phyloP scores from a whole-genome alignment of 495 filamentous ascomycete species.

The Arthonia radiata region DNA sequence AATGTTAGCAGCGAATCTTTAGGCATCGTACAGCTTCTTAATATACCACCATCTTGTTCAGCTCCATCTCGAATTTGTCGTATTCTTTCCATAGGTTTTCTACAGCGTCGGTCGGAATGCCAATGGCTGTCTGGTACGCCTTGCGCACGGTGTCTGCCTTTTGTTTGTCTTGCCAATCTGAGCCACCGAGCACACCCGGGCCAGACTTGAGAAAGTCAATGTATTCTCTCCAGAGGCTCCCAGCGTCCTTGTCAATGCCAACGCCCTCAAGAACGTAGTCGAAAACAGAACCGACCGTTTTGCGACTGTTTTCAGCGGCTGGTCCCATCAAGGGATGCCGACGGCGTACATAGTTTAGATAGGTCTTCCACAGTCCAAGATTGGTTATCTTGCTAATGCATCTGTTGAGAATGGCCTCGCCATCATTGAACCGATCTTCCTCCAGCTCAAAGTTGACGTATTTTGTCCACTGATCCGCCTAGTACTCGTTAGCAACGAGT shows the following conservation, averaged over 20 bases:
- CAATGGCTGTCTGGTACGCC: slow-evolving; percentile 71
- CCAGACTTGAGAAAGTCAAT: slow-evolving; percentile 69
- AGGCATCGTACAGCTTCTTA: not conserved
- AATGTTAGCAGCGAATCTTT: slow-evolving; percentile 16
- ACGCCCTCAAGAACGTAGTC: slow-evolving; percentile 76
- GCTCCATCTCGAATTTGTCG: slow-evolving; percentile 72
- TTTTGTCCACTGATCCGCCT: slow-evolving; percentile 77
- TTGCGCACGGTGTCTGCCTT: slow-evolving; percentile 88
- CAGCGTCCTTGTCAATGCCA: slow-evolving; percentile 79
- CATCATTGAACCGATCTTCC: slow-evolving; percentile 44
- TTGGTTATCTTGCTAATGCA: slow-evolving; percentile 49
- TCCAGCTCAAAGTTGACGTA: slow-evolving; percentile 75
- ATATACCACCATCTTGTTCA: slow-evolving; percentile 68
- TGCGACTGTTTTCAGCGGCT: slow-evolving; percentile 43
- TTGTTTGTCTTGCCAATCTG: slow-evolving; percentile 82
- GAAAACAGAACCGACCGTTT: slow-evolving; percentile 57
- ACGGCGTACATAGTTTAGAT: slow-evolving; percentile 83
- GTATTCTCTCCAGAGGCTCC: slow-evolving; percentile 78
- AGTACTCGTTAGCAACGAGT: slow-evolving; percentile 3
- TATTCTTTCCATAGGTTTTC: slow-evolving; percentile 90
- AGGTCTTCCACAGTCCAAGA: slow-evolving; percentile 74
- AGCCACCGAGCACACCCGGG: slow-evolving; percentile 63
- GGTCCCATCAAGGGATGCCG: slow-evolving; percentile 68
- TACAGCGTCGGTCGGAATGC: slow-evolving; percentile 54
- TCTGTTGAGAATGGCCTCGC: slow-evolving; percentile 60